phyloP scores from a whole-genome alignment of 2,329 filamentous ascomycete genomes.

The Ceratocystis harringtonii region DNA sequence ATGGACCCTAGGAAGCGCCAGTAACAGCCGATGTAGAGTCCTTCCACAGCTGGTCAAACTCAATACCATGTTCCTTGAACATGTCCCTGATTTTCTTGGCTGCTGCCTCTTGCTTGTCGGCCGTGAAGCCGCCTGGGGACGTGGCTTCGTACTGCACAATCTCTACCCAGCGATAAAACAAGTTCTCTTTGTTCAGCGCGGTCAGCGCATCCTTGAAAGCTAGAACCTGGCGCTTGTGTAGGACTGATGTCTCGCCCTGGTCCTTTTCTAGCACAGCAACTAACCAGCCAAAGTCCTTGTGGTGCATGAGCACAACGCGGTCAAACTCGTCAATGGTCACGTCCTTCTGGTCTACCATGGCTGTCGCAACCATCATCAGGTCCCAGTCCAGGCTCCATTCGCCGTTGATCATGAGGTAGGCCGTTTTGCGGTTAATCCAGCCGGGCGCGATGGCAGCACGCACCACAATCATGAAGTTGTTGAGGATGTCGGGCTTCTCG shows the following conservation, averaged over 20 bases:
- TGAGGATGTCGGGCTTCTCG: conserved; percentile 25
- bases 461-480: conserved; percentile 46
- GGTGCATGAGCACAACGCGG: conserved; percentile 53
- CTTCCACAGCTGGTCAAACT: conserved; percentile 69
- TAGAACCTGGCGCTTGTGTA: conserved; percentile 58
- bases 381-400: conserved; percentile 82
- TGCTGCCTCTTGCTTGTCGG: conserved; percentile 55
- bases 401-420: conserved; percentile 70
- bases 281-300: conserved; percentile 54
- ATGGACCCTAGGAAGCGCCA: neutral
- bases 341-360: conserved; percentile 48
- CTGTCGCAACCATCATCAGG: conserved; percentile 60
- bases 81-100: conserved; percentile 60
- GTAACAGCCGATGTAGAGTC: conserved; percentile 34
- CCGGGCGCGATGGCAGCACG: conserved; percentile 53
- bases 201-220: conserved; percentile 63
- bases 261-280: conserved; percentile 28
- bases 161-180: conserved; percentile 90
- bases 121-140: conserved; percentile 61
- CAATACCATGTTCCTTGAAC: conserved; percentile 59
- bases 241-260: conserved; percentile 49
- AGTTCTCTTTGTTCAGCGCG: conserved; percentile 64
- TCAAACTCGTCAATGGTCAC: conserved; percentile 48
- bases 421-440: conserved; percentile 62
- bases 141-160: conserved; percentile 77